Base-by-base conservation (phyloP, 768 basidiomycete species). In the Lepiota subincarnata region DNA sequence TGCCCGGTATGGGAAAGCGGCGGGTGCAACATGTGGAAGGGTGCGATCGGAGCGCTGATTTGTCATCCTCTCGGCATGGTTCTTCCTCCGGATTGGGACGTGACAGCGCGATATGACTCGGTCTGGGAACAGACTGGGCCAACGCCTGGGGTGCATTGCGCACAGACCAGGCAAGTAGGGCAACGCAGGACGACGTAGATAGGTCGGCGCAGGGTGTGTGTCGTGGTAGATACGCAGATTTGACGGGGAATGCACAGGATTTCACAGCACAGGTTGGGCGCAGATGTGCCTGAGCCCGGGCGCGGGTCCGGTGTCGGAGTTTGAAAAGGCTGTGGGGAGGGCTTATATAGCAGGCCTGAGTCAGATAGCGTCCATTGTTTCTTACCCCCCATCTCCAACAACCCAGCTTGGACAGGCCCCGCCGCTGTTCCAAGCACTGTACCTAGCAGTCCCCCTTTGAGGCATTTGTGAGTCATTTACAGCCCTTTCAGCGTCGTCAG, bases 401-500 rank as follows among this genome's bases (percentile, higher is more conserved):
- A 34, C 28, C 24, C 10, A 34, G 35, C 45, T 47, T 42, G 40
- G 40, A 22, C 50, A 41, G 42, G 19, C 36, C 16, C 41, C 19
- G 44, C 5, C 34, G 14, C 24, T 46, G 35, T 38, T 20, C 44
- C 44, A 20, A 45, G 52, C 31, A 28, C 18, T n/a, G 24, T 20
- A 24, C 37, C 8, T 20, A 14, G 10, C 34, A 12, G 35, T 45
- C 52, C 40, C 14, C 12, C 28, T 24, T 31, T 31, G 43, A 53
- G 40, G 50, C 58, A 64, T 63, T 56, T 57, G 72, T 73, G 70
- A 73, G 72, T 73, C 66, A 53, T 59, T 67, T 53, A 52, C 60
- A 54, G 56, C 40, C 35, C 43, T 56, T 50, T 48, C 52, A 55
- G 63, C 51, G 50, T 31, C 61, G 58, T 66, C 58, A 53, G 56